Base-by-base conservation (phyloP, 129 eudicot species). In the Flaveria ramosissima region DNA sequence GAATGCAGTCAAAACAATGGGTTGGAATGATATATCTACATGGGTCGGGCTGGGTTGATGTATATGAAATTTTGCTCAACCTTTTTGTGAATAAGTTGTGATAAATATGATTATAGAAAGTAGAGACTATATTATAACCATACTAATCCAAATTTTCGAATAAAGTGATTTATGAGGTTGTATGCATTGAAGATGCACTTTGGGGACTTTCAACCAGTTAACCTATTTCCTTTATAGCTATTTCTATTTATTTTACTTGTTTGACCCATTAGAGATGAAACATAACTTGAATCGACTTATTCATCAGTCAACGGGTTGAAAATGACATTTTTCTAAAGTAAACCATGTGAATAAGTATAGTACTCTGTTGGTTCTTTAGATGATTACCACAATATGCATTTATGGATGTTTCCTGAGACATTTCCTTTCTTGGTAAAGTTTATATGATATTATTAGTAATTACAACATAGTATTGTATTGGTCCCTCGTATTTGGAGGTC, bases 361-460 rank as follows among this genome's bases (percentile, higher is more conserved):
- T 15, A 27, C 69, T 30, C 46, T 19, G 2, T 63, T 63, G 23
- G 46, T 32, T 43, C 51, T 8, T 45, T 3, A 9, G 9, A n/a
- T 41, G 26, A 16, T 21, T 42, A 36, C 76, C n/a, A 72, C 16
- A 13, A 52, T 16, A 16, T 32, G 12, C 64, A 53, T 53, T 71
- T 71, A 32, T 8, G 20, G 24, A 47, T 51, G 60, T 48, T 17
- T 21, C 74, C 20, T 3, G 27, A 11, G 70, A 64, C 23, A 60
- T 24, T 60, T 60, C 67, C 67, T 24, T 60, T 60, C 14, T 69
- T 45, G n/a, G 39, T 43, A 4, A 41, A 70, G 42, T 47, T 70
- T 24, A 26, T 26, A 26, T 26, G 3, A 26, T 26, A 26, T 26
- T 26, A 24, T 61, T 61, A 46, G 55, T 48, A 30, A 8, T 26